Base-by-base conservation (phyloP, 2,329 filamentous ascomycete genomes). In the Sporothrix brunneoviolacea region DNA sequence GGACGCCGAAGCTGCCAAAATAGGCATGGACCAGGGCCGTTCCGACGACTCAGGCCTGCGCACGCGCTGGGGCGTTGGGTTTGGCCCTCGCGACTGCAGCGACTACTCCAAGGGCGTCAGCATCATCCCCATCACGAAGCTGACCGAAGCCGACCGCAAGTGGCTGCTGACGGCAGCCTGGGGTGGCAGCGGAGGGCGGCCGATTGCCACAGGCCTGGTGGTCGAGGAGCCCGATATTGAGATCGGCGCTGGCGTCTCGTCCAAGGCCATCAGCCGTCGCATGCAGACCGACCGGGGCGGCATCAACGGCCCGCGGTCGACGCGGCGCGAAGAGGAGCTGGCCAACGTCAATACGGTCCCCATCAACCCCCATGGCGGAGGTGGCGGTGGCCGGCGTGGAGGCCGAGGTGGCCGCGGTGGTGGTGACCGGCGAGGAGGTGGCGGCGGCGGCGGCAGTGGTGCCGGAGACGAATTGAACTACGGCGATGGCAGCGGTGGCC, bases 171-270 rank as follows among this genome's bases (percentile, higher is more conserved):
- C 84, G 32, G 94, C 93, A 12, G 88, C 95, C 57, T 95, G 85
- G 64, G 93, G 93, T 58, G 93, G 93, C 49, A 95, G 88, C 55
- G 93, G 91, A 51, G 93, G 91, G 50, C 79, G 80, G 51, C 72
- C 82, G 2, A 88, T 98, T 54, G 84, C 90, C 62, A 74, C 80
- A 13, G 90, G 91, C 37, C 81, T 98, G 70, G 86, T 91, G 7
- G 86, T 98, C 22, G 93, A 98, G 65, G 93, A 98, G 69, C 93
- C 93, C 3, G 93, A 98, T 64, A 98, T 98, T 60, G 93, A 98
- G 68, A 98, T 98, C 52, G 93, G 93, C 48, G 91, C 91, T 16
- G 93, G 93, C 50, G 94, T 98, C 13, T 96, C 91, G 16, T 96
- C 90, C 38, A 98, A 98, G 74, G 89, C 82, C 35, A 84, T 85